Evolutionary conservation across 2,329 filamentous ascomycete species (phyloP), one percentile per base, ranked within the genome.

Genomic region (Metarhizium humberi): DNA sequence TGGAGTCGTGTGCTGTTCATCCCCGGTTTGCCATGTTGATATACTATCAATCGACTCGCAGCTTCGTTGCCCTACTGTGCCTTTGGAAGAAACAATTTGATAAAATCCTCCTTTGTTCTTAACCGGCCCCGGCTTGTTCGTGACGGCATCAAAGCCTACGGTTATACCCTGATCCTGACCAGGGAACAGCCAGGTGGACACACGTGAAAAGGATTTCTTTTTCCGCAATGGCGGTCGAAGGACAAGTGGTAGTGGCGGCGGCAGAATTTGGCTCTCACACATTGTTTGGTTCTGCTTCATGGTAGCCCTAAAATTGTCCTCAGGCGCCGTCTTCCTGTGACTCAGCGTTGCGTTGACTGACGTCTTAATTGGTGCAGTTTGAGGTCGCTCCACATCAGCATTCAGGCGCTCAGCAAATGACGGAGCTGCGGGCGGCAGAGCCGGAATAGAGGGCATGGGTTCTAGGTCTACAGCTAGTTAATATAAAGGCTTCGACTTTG

Each of bases 141-240:
- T 84, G 30, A 82, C 67, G 3, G 76, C 76, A 57, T 80, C 75
- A 34, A 77, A 62, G 55, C 73, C 75, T 52, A 74, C 66, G 52
- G 74, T 71, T 18, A 64, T 67, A 53, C 68, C 66, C 55, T 72
- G 65, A 49, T 67, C 62, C 40, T 70, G 62, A 18, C 69, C 66
- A 48, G 77, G 73, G 60, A 79, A 81, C 30, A 85, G 71, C 81
- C 82, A 85, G 60, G 67, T 76, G 3, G 82, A 84, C 8, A 85
- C 79, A 16, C 77, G 75, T 10, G 81, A 82, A 63, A 86, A 85
- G 0, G 82, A 84, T 63, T 85, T 86, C 73, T 85, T 86, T 73
- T 85, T 85, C 56, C 82, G 73, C 58, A 85, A 65, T 2, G 80
- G 80, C 7, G 81, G 81, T n/a, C 78, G 77, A 55, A 83, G 73